These are phyloP conservation scores for Candida michaelii DNA, from an alignment of 805 yeast genomes.

Conservation along the genomic window DNA sequence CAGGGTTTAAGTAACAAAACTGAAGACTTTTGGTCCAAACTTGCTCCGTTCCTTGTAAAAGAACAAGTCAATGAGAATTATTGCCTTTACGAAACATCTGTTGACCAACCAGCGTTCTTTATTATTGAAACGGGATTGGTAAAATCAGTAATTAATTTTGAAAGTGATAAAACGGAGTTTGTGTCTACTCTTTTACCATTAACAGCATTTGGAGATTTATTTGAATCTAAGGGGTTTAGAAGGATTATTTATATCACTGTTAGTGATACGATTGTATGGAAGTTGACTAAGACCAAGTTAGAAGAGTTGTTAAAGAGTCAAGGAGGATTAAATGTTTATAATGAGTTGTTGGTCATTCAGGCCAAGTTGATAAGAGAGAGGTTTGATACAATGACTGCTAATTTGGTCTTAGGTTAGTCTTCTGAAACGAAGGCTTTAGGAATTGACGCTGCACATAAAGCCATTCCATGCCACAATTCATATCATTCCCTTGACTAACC, in stretches of 20 bases:
- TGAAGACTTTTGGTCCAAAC: slow-evolving; percentile 61
- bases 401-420: slow-evolving; percentile 38
- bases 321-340: slow-evolving; percentile 52
- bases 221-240: slow-evolving; percentile 33
- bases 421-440: too few relatives aligned
- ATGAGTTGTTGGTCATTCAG: slow-evolving; percentile 63
- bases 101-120: slow-evolving; percentile 53
- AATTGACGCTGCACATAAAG: too few relatives aligned
- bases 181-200: slow-evolving; percentile 59
- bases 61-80: slow-evolving; percentile 48
- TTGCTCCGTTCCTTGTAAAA: slow-evolving; percentile 52
- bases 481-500: too few relatives aligned
- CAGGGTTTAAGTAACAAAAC: slow-evolving; percentile 54
- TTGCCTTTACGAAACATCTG: slow-evolving; percentile 46
- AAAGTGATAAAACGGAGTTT: slow-evolving; percentile 36
- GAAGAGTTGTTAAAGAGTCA: slow-evolving; percentile 43
- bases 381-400: slow-evolving; percentile 73
- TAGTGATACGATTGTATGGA: slow-evolving; percentile 68
- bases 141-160: slow-evolving; percentile 37
- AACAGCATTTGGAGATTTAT: slow-evolving; percentile 69
- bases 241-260: slow-evolving; percentile 55
- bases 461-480: too few relatives aligned
- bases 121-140: slow-evolving; percentile 50
- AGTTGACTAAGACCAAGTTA: slow-evolving; percentile 49
- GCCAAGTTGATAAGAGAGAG: slow-evolving; percentile 66